Evolutionary conservation across 208 protist species (phyloP), one percentile per base, ranked within the genome.

Genomic region (Leishmania tarentolae): DNA sequence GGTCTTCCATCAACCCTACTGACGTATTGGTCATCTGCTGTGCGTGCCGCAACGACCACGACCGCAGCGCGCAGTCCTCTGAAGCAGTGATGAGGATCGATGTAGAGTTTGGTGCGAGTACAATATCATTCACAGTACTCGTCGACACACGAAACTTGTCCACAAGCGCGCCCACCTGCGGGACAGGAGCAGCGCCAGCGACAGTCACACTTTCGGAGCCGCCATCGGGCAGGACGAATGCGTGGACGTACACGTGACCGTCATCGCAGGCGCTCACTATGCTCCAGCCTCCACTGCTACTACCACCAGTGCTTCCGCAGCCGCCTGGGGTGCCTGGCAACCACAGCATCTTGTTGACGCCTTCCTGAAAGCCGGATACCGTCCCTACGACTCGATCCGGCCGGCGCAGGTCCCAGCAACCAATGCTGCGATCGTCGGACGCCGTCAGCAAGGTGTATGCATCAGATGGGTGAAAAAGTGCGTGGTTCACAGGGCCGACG

Each of bases 201-300:
- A 24, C 35, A 13, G 59, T 37, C 59, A 65, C 69, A 5, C 50
- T 77, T 5, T 75, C 70, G 35, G 70, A 37, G 72, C 71, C 44
- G 68, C 44, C n/a, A 42, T 65, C 73, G 31, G 68, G 74, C 13
- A 80, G 69, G 0, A 76, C 35, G 1, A 95, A 37, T 5, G 84
- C 83, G 80, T 97, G 91, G 42, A 96, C 88, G 82, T 96, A 97
- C 37, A 97, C 90, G 44, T 84, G 79, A 8, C 94, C 94, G 72
- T 97, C 94, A 80, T 97, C 94, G 75, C 94, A 97, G 31, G 91
- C 94, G 78, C 90, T 93, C 37, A 87, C 92, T 11, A 94, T 70
- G 8, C 91, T 76, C 59, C 81, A 77, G 57, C 59, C 86, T 17
- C 46, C 57, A 17, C 31, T 42, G 59, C 15, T 52, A 35, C 70